Conservation (phyloP, 768 basidiomycete species). For the Pleurotus tuoliensis region DNA sequence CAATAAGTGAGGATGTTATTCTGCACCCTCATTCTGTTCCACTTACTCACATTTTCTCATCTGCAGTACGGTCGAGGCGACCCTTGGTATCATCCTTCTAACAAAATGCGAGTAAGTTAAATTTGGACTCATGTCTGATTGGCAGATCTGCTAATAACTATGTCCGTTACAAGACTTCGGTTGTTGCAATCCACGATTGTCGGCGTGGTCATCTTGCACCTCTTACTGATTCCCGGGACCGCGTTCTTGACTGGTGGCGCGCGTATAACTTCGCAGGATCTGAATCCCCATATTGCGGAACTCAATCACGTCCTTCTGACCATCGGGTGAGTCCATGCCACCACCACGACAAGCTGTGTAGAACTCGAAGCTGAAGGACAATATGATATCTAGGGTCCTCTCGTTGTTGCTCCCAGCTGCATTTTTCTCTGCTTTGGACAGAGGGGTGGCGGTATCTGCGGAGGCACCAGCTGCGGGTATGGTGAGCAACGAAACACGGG, state of each 20-base stretch:
- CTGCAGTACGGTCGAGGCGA: slow-evolving; percentile 63
- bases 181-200: slow-evolving; percentile 68
- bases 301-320: slow-evolving; percentile 68
- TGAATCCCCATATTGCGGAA: slow-evolving; percentile 62
- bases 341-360: too few species aligned
- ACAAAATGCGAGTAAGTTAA: slow-evolving; percentile 61
- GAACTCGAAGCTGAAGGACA: background rate
- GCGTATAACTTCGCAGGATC: slow-evolving; percentile 60
- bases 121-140: background rate
- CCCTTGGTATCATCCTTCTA: slow-evolving; percentile 66
- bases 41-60: background rate
- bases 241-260: slow-evolving; percentile 72
- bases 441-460: slow-evolving; percentile 18
- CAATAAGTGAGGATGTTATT: slow-evolving; percentile 47
- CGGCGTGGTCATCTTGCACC: slow-evolving; percentile 71
- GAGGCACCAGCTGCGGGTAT: slow-evolving; percentile 16
- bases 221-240: slow-evolving; percentile 66
- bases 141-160: background rate
- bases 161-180: slow-evolving; percentile 38
- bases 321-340: slow-evolving; percentile 43
- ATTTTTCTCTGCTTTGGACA: slow-evolving; percentile 58
- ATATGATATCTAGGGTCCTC: slow-evolving; percentile 42
- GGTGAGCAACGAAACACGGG: slow-evolving; percentile 40
- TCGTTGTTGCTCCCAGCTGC: slow-evolving; percentile 62
- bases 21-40: background rate